These are phyloP conservation scores for Helminthosporium solani DNA, from an alignment of 2,329 filamentous ascomycete species.

Conservation along the genomic window DNA sequence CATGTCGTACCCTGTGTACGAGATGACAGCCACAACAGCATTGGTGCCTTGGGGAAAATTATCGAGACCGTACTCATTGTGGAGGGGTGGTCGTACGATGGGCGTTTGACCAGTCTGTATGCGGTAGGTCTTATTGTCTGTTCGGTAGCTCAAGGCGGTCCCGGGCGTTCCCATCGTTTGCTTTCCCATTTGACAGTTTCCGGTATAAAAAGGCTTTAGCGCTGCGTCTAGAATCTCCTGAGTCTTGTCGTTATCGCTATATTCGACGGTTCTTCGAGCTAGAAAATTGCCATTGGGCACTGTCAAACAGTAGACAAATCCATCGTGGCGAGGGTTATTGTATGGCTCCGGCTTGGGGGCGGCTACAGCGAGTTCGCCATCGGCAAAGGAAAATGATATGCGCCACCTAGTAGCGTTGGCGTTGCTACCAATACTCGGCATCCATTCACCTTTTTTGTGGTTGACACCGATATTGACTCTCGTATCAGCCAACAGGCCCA, in stretches of 20 bases:
- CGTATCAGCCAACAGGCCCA: conserved; percentile 7
- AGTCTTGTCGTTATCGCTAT: conserved; percentile 7
- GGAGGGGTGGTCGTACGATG: conserved; percentile 84
- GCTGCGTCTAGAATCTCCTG: conserved; percentile 9
- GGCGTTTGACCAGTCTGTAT: conserved; percentile 95
- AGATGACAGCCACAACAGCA: conserved; percentile 94
- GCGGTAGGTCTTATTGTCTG: conserved; percentile 95
- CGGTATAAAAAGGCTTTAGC: conserved; percentile 11
- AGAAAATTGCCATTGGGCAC: conserved; percentile 7
- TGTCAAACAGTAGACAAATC: conserved; percentile 8
- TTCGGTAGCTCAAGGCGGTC: conserved; percentile 78
- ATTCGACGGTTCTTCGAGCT: conserved; percentile 5
- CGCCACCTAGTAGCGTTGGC: conserved; percentile 6
- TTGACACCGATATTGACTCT: conserved; percentile 7
- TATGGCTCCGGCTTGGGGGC: conserved; percentile 7
- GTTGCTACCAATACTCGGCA: conserved; percentile 4
- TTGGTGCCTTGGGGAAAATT: conserved; percentile 98
- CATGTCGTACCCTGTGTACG: conserved; percentile 99
- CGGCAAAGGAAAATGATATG: conserved; percentile 6
- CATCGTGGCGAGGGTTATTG: conserved; percentile 7
- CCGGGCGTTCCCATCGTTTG: conserved; percentile 98
- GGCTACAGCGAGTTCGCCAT: conserved; percentile 6
- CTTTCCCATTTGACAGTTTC: conserved; percentile 72
- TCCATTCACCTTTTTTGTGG: conserved; percentile 6
- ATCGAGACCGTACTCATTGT: conserved; percentile 95